Evolutionary conservation across 108 stramenopile genomes (phyloP).

Genomic region (Chaetoceros tenuissimus): DNA sequence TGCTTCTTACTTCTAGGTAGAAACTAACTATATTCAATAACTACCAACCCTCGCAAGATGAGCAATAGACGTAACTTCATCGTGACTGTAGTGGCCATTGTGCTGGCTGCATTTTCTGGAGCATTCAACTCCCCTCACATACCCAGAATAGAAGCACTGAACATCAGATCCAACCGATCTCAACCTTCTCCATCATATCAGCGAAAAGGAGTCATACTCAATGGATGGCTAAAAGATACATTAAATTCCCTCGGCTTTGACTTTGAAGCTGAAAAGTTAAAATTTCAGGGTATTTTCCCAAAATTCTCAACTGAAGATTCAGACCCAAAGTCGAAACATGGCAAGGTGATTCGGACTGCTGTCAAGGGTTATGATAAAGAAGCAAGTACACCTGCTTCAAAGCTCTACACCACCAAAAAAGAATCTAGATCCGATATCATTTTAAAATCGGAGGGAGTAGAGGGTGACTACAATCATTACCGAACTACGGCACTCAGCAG

Average conservation of each 20-base stretch:
- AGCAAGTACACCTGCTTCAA: constrained; percentile 26
- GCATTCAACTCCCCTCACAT: too few relatives aligned
- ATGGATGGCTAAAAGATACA: background rate
- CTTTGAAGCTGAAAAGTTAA: background rate
- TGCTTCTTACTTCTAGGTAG: too few relatives aligned
- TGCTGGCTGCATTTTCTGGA: too few relatives aligned
- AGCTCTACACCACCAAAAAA: constrained; percentile 43
- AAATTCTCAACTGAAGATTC: background rate
- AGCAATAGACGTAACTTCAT: too few relatives aligned
- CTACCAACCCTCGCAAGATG: too few relatives aligned
- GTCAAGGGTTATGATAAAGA: constrained; percentile 20
- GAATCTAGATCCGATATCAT: constrained; percentile 8
- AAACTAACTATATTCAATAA: too few relatives aligned
- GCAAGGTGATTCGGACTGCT: constrained; percentile 31
- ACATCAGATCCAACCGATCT: too few relatives aligned
- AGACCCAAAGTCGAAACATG: constrained; percentile 1
- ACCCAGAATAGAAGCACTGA: too few relatives aligned
- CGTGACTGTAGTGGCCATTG: too few relatives aligned
- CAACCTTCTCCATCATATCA: too few relatives aligned
- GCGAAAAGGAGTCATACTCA: too few relatives aligned
- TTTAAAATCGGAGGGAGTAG: constrained; percentile 21
- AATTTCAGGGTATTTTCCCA: background rate
- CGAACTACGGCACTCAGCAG: constrained; percentile 35
- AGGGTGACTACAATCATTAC: constrained; percentile 55
- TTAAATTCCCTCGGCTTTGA: background rate